Base-by-base conservation (phyloP, 108 stramenopile genomes). In the Cyclotella kingstonii region DNA sequence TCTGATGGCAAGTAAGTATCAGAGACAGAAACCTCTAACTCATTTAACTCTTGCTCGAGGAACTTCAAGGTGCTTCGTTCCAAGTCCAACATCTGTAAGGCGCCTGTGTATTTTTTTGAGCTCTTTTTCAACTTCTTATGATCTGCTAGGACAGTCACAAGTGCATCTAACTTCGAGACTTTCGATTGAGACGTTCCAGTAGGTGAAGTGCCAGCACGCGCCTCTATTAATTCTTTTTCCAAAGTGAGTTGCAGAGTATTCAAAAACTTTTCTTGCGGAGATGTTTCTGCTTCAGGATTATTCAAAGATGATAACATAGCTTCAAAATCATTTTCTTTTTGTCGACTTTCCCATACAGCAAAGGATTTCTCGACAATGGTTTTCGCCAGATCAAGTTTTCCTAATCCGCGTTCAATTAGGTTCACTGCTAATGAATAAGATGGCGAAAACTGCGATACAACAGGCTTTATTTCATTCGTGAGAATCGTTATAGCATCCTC, bases 381-480 rank as follows among this genome's bases (percentile, higher is more conserved):
- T 28, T 73, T 57, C 9, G 87, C 87, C 27, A 87, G 78, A 25
- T 89, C 84, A 8, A 93, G 70, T 41, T 79, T 80, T 1, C 91
- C 91, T 17, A 52, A 12, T 21, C 87, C 86, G 44, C 86, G 62
- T 7, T 81, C 68, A 38, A 95, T 77, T 5, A 91, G 65, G 34
- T 89, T 88, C 7, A 89, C 78, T 3, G 89, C 85, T 10, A 95
- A 54, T 21, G 87, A 30, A 59, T 90, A 95, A 3, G 88, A 87
- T 0, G 90, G 84, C 1, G 78, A 73, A 65, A 91, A 95, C 54
- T 91, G 90, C 3, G 90, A 91, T 26, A 61, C 48, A 28, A 95
- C 78, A 19, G 88, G 87, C 22, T 83, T 77, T 66, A 95, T 83
- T 23, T 84, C 81, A 43, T 78, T 72, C 12, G 79, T 84, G 14